Evolutionary conservation across 1,139 yeast species (phyloP), one percentile per base, ranked within the genome.

Genomic region (Hyphopichia wangnamkhiaoensis): DNA sequence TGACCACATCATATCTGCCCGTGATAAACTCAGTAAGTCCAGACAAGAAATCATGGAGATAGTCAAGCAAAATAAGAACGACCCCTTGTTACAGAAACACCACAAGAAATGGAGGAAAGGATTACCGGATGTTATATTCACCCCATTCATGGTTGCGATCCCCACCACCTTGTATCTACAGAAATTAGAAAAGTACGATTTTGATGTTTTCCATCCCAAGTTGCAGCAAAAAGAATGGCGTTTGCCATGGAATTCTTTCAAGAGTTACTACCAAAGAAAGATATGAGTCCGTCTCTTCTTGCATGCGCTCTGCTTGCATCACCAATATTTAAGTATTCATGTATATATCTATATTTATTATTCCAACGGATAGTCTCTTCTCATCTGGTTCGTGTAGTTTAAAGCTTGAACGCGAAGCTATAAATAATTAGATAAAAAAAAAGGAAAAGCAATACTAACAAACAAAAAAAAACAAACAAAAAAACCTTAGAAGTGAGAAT

Each of bases 1-100:
- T 61, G 96, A 88, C 58, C 95, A 88, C 58, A 59, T 88, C 13
- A 59, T 87, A 6, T 69, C 90, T 0, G 91, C 95, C 1, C 64
- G 84, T 39, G 58, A 68, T 13, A 79, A 84, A 49, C 58, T 84
- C 15, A 42, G 51, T 1, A 57, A 65, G 34, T 56, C 75, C 14
- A 65, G 63, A 40, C 47, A 48, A 2, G 68, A 68, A 21, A 68
- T 76, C 15, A 31, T 46, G 6, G 50, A 56, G 2, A 45, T 68
- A 2, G 59, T 71, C 2, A 34, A 33, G 1, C 43, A 48, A 3
- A 53, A 61, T 13, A 48, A 62, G 1, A 34, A 53, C 1, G 71
- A 70, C 40, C 45, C 52, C n/a, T 48, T 66, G 18, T 46, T 78
- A 3, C 53, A 60, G 17, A 52, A 46, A 20, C 65, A 67, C 28